These are phyloP conservation scores for Penicillium sumatraense DNA, from an alignment of 2,329 filamentous ascomycete species.

Conservation along the genomic window DNA sequence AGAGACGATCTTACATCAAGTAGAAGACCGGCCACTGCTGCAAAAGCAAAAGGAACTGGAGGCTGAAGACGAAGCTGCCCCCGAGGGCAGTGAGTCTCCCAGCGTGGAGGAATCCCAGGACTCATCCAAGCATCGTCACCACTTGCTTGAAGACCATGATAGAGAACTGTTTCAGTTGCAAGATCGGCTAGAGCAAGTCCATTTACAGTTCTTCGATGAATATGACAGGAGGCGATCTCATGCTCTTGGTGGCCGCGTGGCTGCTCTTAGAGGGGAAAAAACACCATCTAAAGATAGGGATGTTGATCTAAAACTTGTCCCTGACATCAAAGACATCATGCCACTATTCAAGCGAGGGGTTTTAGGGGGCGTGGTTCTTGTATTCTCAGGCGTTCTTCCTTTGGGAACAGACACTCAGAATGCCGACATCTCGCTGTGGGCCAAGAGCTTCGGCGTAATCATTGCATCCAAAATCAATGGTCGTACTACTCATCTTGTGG, in stretches of 20 bases:
- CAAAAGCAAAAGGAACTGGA: slow-evolving; percentile 92
- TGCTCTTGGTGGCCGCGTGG: slow-evolving; percentile 51
- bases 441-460: slow-evolving; percentile 78
- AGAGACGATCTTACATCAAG: slow-evolving; percentile 82
- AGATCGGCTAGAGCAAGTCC: slow-evolving; percentile 74
- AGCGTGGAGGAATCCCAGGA: slow-evolving; percentile 48
- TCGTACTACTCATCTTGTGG: slow-evolving; percentile 57
- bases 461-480: slow-evolving; percentile 52
- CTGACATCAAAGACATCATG: slow-evolving; percentile 86
- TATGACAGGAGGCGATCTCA: slow-evolving; percentile 65
- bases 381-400: slow-evolving; percentile 89
- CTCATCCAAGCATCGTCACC: slow-evolving; percentile 61
- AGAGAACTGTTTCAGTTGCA: slow-evolving; percentile 78
- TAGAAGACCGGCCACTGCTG: slow-evolving; percentile 85
- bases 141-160: slow-evolving; percentile 86
- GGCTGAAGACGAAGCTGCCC: slow-evolving; percentile 71
- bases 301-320: slow-evolving; percentile 66
- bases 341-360: slow-evolving; percentile 77
- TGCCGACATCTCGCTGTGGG: slow-evolving; percentile 87
- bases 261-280: slow-evolving; percentile 57
- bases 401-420: slow-evolving; percentile 76
- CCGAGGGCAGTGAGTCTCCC: slow-evolving; percentile 55
- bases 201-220: slow-evolving; percentile 79
- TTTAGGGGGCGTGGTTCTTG: slow-evolving; percentile 75
- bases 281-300: slow-evolving; percentile 45